Conservation (phyloP, 2,329 filamentous ascomycete genomes). For the Coniochaeta hoffmannii region DNA sequence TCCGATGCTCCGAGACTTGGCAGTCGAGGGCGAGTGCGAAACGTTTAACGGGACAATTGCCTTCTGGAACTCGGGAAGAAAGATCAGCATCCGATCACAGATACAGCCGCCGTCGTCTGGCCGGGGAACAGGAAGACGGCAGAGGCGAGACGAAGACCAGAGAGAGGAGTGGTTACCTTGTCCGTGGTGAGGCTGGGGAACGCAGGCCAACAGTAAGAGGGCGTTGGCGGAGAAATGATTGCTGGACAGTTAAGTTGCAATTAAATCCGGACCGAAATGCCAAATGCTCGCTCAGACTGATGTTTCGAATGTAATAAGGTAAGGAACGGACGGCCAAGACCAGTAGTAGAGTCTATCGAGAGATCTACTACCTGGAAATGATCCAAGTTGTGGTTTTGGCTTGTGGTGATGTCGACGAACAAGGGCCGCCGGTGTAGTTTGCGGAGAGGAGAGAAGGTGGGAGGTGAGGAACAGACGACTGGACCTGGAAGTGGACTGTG, state of each 20-base stretch:
- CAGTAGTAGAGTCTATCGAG: conserved; percentile 39
- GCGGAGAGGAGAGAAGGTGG: conserved; percentile 15
- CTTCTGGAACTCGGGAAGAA: conserved; percentile 1
- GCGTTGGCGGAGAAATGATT: not conserved
- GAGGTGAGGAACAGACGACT: conserved; percentile 12
- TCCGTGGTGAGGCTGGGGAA: not conserved
- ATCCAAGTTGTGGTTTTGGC: conserved; percentile 30
- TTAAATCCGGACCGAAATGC: conserved; percentile 12
- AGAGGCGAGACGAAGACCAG: not conserved
- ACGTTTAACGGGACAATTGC: not conserved
- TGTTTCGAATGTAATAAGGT: conserved; percentile 45
- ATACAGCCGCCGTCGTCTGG: not conserved
- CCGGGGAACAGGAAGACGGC: not conserved
- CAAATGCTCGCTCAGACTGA: conserved; percentile 13
- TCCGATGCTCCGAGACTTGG: not conserved
- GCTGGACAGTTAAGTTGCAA: conserved; percentile 4
- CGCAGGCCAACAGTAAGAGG: conserved; percentile 1
- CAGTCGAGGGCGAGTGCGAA: not conserved
- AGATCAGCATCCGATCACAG: conserved; percentile 1
- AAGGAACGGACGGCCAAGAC: conserved; percentile 56
- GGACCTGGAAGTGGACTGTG: not conserved
- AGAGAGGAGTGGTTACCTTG: not conserved
- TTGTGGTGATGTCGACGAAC: conserved; percentile 21
- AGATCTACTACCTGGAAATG: conserved; percentile 49
- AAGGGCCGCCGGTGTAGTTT: conserved; percentile 18